These are phyloP conservation scores for Gigaspora rosea DNA, from an alignment of 192 early-diverging fungal species.

Conservation along the genomic window DNA sequence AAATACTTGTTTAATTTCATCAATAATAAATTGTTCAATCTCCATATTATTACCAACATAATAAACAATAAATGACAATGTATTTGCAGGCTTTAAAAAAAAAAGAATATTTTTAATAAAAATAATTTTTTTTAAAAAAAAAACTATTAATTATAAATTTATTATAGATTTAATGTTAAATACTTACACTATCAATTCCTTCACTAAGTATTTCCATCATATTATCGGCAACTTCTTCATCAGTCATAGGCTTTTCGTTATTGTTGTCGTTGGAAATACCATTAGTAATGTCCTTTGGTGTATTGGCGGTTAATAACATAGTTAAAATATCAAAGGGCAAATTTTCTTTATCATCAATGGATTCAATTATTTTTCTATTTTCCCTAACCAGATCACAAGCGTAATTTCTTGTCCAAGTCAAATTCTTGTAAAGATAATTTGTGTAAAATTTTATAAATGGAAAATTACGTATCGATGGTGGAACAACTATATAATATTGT, in stretches of 20 bases:
- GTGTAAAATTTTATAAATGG: conserved; percentile 3
- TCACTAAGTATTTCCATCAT: conserved; percentile 20
- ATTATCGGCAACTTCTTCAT: conserved; percentile 16
- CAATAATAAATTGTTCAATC: not conserved
- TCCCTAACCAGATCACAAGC: not conserved
- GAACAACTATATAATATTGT: conserved; percentile 15
- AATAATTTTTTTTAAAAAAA: too few relatives aligned
- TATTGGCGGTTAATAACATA: conserved; percentile 11
- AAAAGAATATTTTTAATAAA: not conserved
- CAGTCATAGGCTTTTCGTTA: not conserved
- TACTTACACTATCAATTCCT: conserved; percentile 23
- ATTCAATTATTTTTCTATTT: not conserved
- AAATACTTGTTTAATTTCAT: conserved; percentile 7
- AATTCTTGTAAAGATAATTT: not conserved
- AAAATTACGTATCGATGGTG: conserved; percentile 13
- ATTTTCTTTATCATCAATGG: not conserved
- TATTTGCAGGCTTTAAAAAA: conserved; percentile 22
- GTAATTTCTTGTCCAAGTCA: conserved; percentile 22
- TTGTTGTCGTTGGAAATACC: not conserved
- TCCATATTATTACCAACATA: conserved; percentile 1
- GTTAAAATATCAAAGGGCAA: not conserved
- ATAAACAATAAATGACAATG: conserved; percentile 19
- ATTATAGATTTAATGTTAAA: not conserved
- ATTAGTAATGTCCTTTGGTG: not conserved
- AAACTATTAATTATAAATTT: not conserved